phyloP scores from a whole-genome alignment of 225 moss, liverwort and hornwort genomes.

The Lunularia cruciata region DNA sequence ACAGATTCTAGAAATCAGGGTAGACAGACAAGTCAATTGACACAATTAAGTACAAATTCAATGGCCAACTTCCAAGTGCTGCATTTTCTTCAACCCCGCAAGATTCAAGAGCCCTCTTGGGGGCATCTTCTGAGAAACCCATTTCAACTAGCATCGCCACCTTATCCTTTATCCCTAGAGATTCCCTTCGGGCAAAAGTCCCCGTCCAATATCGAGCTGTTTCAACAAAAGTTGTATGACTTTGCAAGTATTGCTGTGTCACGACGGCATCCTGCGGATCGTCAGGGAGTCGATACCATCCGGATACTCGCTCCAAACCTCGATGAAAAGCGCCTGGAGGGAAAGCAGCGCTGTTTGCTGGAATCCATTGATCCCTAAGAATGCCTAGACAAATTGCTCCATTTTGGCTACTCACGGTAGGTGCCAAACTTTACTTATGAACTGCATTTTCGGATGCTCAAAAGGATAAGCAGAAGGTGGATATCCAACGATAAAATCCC shows the following conservation, averaged over 20 bases:
- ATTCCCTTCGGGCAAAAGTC: constrained; percentile 88
- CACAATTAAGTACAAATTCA: constrained; percentile 40
- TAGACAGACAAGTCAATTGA: neutral
- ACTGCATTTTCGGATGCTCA: constrained; percentile 99
- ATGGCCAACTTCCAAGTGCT: constrained; percentile 86
- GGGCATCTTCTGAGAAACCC: constrained; percentile 87
- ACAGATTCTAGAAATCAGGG: neutral
- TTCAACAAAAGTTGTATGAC: constrained; percentile 71
- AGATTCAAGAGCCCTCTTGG: constrained; percentile 66
- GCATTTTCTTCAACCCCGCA: constrained; percentile 96
- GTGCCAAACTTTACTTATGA: constrained; percentile 99
- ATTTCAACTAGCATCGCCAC: constrained; percentile 96
- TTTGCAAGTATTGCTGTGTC: constrained; percentile 82
- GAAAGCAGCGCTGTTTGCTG: constrained; percentile 93
- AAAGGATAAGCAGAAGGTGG: constrained; percentile 92
- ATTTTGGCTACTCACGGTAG: constrained; percentile 96
- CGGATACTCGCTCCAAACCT: too few relatives aligned
- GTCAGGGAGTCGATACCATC: constrained; percentile 90
- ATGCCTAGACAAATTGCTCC: constrained; percentile 98
- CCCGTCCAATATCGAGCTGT: constrained; percentile 99
- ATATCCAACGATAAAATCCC: constrained; percentile 87
- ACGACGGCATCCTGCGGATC: constrained; percentile 99
- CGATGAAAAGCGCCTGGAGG: constrained; percentile 93
- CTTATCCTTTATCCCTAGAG: constrained; percentile 91
- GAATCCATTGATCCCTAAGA: constrained; percentile 98